A percentile compares a stretch with the other conserved stretches of the same genome.
phyloP scores from a whole-genome alignment of 2,329 filamentous ascomycete species.

The Massarina eburnea region DNA sequence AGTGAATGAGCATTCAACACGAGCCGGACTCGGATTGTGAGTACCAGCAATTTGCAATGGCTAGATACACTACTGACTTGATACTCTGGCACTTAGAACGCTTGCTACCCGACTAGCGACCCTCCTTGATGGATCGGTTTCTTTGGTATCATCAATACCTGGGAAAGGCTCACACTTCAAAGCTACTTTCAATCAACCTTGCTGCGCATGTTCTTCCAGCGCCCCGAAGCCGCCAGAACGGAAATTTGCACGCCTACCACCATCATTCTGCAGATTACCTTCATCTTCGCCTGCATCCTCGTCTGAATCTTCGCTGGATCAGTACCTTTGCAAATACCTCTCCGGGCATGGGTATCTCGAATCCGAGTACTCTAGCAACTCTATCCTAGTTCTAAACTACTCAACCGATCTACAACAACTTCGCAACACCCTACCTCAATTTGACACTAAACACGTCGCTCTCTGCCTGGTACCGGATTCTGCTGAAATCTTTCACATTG shows the following conservation, averaged over 20 bases:
- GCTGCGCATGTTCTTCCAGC: too few relatives aligned
- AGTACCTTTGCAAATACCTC: conserved; percentile 19
- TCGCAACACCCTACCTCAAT: conserved; percentile 11
- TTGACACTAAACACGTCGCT: conserved; percentile 20
- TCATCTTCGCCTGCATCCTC: conserved; percentile 11
- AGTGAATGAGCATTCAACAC: conserved; percentile 39
- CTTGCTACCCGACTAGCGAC: conserved; percentile 47
- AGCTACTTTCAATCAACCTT: conserved; percentile 31
- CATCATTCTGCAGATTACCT: conserved; percentile 13
- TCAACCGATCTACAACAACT: conserved; percentile 20
- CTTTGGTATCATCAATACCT: conserved; percentile 40
- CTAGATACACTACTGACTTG: too few relatives aligned
- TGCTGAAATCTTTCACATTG: conserved; percentile 14
- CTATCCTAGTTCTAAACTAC: conserved; percentile 30
- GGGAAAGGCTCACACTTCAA: conserved; percentile 47
- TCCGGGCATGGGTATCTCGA: conserved; percentile 13
- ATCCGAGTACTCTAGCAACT: conserved; percentile 8
- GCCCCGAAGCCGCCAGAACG: conserved; percentile 19
- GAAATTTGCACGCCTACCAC: conserved; percentile 11
- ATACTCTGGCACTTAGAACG: too few relatives aligned
- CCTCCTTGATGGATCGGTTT: conserved; percentile 43
- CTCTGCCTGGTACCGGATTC: conserved; percentile 29
- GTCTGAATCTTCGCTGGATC: conserved; percentile 10
- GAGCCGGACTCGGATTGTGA: conserved; percentile 49
- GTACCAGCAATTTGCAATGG: too few relatives aligned